Conservation (phyloP, 345 rosid species). For the Cardamine resedifolia region DNA sequence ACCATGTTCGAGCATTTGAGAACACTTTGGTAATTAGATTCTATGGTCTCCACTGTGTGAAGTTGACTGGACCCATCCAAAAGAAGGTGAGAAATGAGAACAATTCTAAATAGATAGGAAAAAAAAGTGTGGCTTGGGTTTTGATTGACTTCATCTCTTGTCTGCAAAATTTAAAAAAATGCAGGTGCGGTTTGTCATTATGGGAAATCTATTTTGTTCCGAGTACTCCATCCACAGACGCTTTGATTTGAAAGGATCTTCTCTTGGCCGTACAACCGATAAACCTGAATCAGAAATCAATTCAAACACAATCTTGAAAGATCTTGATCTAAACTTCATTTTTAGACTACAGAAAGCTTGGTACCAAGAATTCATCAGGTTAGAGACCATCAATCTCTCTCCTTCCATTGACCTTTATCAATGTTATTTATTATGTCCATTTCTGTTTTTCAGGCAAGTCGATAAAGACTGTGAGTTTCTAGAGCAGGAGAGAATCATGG, state of each 20-base stretch:
- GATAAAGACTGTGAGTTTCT: conserved; percentile 91
- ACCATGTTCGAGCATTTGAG: conserved; percentile 80
- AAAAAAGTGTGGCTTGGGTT: neutral
- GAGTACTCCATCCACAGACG: conserved; percentile 79
- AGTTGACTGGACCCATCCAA: conserved; percentile 70
- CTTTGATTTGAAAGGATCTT: conserved; percentile 91
- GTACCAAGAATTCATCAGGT: conserved; percentile 93
- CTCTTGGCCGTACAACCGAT: conserved; percentile 84
- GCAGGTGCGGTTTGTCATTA: conserved; percentile 86
- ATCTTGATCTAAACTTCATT: conserved; percentile 83
- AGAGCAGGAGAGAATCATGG: conserved; percentile 95
- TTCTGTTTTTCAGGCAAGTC: conserved; percentile 57
- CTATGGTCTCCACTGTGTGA: conserved; percentile 90
- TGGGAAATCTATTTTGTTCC: conserved; percentile 90
- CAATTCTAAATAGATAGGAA: neutral
- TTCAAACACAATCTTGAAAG: conserved; percentile 79
- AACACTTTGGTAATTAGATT: conserved; percentile 77
- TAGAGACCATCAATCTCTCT: conserved; percentile 9
- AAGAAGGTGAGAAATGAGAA: conserved; percentile 61
- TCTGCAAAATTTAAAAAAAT: neutral
- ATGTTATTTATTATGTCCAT: neutral
- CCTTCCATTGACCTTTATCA: neutral
- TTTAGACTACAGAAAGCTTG: conserved; percentile 80
- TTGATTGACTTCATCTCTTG: neutral
- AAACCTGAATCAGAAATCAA: conserved; percentile 79